Conservation (phyloP, 2,329 filamentous ascomycete genomes). For the Diaporthe sp. region DNA sequence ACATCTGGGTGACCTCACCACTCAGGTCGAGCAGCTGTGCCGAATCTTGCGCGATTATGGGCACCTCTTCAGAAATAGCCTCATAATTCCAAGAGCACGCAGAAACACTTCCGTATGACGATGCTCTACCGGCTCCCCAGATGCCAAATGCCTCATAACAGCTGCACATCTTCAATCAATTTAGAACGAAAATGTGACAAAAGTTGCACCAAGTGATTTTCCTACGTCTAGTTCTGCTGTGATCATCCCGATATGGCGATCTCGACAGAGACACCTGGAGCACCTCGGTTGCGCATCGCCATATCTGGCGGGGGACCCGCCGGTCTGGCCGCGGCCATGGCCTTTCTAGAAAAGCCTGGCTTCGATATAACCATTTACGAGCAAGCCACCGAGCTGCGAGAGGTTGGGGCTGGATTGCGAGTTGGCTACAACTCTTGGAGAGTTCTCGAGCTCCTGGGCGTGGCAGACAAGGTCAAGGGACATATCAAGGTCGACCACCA, state of each 20-base stretch:
- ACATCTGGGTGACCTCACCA: conserved; percentile 14
- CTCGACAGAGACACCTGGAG: background rate
- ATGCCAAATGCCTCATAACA: background rate
- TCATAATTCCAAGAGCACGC: background rate
- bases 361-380: conserved; percentile 30
- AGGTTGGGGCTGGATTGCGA: conserved; percentile 27
- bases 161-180: background rate
- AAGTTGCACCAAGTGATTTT: fast-evolving
- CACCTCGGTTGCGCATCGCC: conserved; percentile 12
- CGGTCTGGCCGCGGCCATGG: conserved; percentile 27
- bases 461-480: conserved; percentile 24
- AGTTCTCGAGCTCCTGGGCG: conserved; percentile 32
- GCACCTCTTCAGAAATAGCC: background rate
- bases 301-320: conserved; percentile 32
- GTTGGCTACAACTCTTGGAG: conserved; percentile 35
- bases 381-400: conserved; percentile 31
- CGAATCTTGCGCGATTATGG: conserved; percentile 14
- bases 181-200: no score
- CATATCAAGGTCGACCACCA: conserved; percentile 36
- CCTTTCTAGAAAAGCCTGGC: conserved; percentile 14
- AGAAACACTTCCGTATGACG: background rate
- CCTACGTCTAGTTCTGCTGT: fast-evolving
- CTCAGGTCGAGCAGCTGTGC: background rate
- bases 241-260: background rate
- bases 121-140: background rate